These are phyloP conservation scores for Albugo candida DNA, from an alignment of 352 stramenopile genomes.

Conservation along the genomic window DNA sequence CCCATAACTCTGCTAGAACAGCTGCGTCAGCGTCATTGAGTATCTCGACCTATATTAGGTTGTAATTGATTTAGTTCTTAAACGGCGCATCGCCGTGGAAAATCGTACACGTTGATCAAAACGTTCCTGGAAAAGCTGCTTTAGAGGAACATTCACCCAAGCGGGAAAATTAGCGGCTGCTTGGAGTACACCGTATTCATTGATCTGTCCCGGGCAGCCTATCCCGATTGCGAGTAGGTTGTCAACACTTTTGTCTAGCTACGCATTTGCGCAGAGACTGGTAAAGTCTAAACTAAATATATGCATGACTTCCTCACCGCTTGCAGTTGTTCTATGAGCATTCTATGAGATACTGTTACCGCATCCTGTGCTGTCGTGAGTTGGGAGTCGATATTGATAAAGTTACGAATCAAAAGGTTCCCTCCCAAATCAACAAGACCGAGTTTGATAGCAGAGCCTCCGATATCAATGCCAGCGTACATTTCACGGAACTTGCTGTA, in stretches of 20 bases:
- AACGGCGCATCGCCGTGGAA: neutral
- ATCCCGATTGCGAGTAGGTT: constrained; percentile 31
- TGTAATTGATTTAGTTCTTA: neutral
- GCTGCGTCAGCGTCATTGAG: constrained; percentile 69
- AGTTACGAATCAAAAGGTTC: constrained; percentile 20
- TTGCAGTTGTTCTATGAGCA: constrained; percentile 22
- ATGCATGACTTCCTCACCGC: constrained; percentile 10
- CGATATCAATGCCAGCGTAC: constrained; percentile 43
- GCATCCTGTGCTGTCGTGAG: constrained; percentile 25
- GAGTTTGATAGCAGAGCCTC: constrained; percentile 51
- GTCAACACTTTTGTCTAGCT: constrained; percentile 8
- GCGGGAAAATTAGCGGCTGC: constrained; percentile 47
- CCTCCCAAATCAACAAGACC: constrained; percentile 33
- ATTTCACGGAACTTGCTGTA: too few species aligned
- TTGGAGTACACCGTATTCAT: constrained; percentile 26
- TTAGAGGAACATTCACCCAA: constrained; percentile 41
- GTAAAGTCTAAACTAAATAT: too few species aligned
- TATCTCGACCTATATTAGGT: constrained; percentile 15
- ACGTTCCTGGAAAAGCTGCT: constrained; percentile 21
- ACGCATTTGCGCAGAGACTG: neutral
- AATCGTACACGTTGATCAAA: constrained; percentile 15
- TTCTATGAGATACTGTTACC: constrained; percentile 20
- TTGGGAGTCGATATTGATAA: constrained; percentile 20
- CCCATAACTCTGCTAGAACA: constrained; percentile 64
- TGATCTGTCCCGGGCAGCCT: constrained; percentile 37